phyloP scores from a whole-genome alignment of 495 filamentous ascomycete genomes.

The Pseudoneurospora amorphoporcata region DNA sequence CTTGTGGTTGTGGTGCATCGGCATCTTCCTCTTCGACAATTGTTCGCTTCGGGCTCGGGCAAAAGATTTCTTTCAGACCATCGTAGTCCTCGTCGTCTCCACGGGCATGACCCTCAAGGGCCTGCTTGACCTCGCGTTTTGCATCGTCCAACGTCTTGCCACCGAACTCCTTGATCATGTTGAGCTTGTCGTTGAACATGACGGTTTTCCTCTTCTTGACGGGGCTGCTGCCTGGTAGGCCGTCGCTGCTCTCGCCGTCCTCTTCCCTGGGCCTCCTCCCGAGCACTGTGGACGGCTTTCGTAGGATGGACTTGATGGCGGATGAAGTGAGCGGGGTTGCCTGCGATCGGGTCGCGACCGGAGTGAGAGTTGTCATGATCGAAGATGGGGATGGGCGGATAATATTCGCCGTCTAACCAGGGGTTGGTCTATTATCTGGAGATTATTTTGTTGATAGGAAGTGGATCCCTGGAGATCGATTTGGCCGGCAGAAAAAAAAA shows the following conservation, averaged over 20 bases:
- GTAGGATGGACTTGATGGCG: conserved; percentile 38
- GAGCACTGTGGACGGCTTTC: conserved; percentile 25
- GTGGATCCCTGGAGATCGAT: not conserved
- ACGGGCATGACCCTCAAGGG: conserved; percentile 55
- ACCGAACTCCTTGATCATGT: conserved; percentile 47
- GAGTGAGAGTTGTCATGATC: conserved; percentile 22
- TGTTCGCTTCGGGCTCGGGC: conserved; percentile 32
- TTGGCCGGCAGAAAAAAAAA: not conserved
- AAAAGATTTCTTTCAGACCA: conserved; percentile 58
- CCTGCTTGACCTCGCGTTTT: conserved; percentile 66
- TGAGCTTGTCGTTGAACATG: conserved; percentile 63
- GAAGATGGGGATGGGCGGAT: not conserved
- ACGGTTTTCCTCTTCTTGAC: conserved; percentile 49
- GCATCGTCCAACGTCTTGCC: conserved; percentile 37
- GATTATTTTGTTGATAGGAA: not conserved
- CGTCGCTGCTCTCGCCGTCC: conserved; percentile 31
- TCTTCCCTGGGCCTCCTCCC: conserved; percentile 29
- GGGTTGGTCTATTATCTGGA: not conserved
- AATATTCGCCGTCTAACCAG: not conserved
- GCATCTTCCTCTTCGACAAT: conserved; percentile 6
- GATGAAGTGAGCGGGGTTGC: conserved; percentile 8
- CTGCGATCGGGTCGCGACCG: conserved; percentile 13
- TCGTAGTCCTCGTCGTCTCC: conserved; percentile 66
- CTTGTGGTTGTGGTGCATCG: conserved; percentile 22
- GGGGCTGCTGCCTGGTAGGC: conserved; percentile 38